Base-by-base conservation (phyloP, 2,329 filamentous ascomycete species). In the Fusarium irregulare region DNA sequence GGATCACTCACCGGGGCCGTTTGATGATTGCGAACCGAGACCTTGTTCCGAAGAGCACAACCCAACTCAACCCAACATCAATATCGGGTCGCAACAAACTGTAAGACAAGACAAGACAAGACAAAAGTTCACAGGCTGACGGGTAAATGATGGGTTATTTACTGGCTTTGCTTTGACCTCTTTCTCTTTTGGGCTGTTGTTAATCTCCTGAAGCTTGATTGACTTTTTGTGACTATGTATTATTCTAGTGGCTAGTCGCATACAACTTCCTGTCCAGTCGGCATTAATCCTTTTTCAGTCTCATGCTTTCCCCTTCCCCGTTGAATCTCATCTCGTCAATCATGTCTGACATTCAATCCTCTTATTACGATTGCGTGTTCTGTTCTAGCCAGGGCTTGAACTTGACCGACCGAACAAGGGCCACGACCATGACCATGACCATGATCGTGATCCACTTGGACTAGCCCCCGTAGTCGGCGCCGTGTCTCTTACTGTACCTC, bases 391-490 rank as follows among this genome's bases (percentile, higher is more conserved):
- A 66, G 63, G 55, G 61, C 23, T 41, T 41, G 34, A 51, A 7
- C 61, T 54, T 61, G 47, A 53, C 32, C 21, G 42, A 61, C 46
- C 55, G 50, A 63, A 55, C 50, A 56, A 47, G 50, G 51, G 27
- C n/a, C n/a, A n/a, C n/a, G n/a, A n/a, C 27, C 57, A 53, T 44
- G 41, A 30, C 47, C 47, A 23, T 57, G 61, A 50, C 27, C 57
- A 54, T 44, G 42, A 37, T 51, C 48, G n/a, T 49, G 61, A 54
- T 48, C 66, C 66, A 70, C 61, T 42, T 40, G 18, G 18, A 53
- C 45, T 68, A 44, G 53, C 50, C 66, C 66, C 67, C 67, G 63
- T 71, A 68, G 67, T 70, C 67, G 67, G 67, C 64, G 54, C 67
- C 58, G 65, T 54, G 49, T 41, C 23, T 53, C 28, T 53, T 56